Evolutionary conservation across 306 rosid genomes (phyloP), one percentile per base, ranked within the genome.

Genomic region (Cucurbita pepo): DNA sequence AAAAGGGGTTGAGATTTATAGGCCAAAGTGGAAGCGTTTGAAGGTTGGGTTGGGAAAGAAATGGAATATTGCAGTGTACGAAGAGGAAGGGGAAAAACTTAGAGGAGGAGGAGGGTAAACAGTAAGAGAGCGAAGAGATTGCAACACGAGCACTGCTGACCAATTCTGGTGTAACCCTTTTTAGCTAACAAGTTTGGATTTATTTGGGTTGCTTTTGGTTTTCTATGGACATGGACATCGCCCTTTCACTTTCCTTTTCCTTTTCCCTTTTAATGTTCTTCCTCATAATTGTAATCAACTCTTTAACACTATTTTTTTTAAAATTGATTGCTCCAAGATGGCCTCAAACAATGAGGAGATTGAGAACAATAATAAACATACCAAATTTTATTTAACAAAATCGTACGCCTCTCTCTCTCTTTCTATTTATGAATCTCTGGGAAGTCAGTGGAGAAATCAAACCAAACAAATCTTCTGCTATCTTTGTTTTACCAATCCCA

Each of bases 1-100:
- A 62, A 50, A 85, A 41, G 59, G 79, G 53, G 69, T 63, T 67
- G 77, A 74, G 72, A 79, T 82, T 61, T 48, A 77, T 25, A 57
- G 72, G n/a, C 38, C 55, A 61, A 71, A 18, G 12, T 18, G 30
- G 16, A 25, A 48, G 55, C 44, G 51, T 66, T 66, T 18, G 38
- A 6, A 66, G 18, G 72, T 66, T 66, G 54, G 54, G 15, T 14
- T 40, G 55, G 72, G 72, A 66, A 66, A 48, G 73, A 69, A 69
- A 69, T 44, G 19, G 73, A 69, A 48, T 69, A 48, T 66, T 45
- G 72, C 54, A 69, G 73, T 69, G 73, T 69, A 69, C 73, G 73
- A 48, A 58, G 25, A 8, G 14, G 10, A 45, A 48, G 37, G 72
- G 73, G 25, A 25, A 14, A 67, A 69, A 69, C 56, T 69, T 48